Evolutionary conservation across 1,284 basidiomycete genomes (phyloP).

Genomic region (Wolfiporia cocos): DNA sequence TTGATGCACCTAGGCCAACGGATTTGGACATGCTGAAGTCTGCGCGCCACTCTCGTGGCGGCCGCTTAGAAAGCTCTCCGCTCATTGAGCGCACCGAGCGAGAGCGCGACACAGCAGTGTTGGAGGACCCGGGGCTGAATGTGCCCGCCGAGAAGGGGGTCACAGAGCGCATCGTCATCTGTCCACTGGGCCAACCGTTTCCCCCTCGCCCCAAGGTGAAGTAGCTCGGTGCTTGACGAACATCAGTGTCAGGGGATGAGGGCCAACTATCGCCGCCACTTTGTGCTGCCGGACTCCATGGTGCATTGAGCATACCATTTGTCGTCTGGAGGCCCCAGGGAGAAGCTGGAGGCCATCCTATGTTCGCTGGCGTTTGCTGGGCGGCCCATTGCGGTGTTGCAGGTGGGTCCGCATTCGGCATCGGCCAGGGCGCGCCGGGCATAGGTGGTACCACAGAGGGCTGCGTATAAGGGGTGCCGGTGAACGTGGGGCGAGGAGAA

Average conservation of each 20-base stretch:
- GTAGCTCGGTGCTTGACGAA: slow-evolving; percentile 6
- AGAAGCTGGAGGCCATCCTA: no score
- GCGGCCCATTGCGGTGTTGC: slow-evolving; percentile 2
- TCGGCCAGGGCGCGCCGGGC: background rate
- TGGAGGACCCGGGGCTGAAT: slow-evolving; percentile 12
- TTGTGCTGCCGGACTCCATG: no score
- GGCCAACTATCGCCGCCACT: no score
- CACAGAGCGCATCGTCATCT: slow-evolving; percentile 5
- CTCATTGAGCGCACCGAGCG: slow-evolving; percentile 15
- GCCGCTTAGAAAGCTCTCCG: slow-evolving; percentile 19
- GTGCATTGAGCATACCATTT: no score
- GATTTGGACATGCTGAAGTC: slow-evolving; percentile 27
- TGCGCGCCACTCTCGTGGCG: slow-evolving; percentile 29
- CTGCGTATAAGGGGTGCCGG: slow-evolving; percentile 1
- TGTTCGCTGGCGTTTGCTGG: no score
- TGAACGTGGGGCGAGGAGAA: background rate
- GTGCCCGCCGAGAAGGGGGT: slow-evolving; percentile 15
- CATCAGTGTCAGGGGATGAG: no score
- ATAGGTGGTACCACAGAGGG: background rate
- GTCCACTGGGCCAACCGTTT: background rate
- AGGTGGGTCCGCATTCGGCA: background rate
- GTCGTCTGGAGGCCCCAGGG: no score
- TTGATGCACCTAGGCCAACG: slow-evolving; percentile 13
- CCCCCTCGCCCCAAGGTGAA: slow-evolving; percentile 1
- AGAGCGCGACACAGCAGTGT: slow-evolving; percentile 13